Base-by-base conservation (phyloP, 208 protist species). In the Acanthamoeba healyi region DNA sequence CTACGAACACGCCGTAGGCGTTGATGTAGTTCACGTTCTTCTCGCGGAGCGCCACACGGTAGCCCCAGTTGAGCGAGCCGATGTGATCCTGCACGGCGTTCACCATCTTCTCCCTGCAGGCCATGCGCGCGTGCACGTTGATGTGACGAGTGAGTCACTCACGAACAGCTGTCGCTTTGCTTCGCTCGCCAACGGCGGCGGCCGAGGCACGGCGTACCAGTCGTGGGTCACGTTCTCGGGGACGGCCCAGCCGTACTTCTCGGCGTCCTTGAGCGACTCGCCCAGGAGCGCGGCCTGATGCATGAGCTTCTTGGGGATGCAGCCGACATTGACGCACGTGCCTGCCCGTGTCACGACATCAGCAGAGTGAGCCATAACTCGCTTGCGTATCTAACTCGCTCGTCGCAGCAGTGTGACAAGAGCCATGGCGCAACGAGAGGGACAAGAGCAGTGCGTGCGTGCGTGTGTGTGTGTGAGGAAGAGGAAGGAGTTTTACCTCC, bases 261-360 rank as follows among this genome's bases (percentile, higher is more conserved):
- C 26, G 6, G 96, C 94, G 49, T 97, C 95, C 32, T 94, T 51
- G 15, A 98, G 0, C 19, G 26, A 32, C 72, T 97, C 94, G 51
- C 96, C 93, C 22, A 94, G 40, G 5, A 98, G 70, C 17, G 96
- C 95, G 5, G 97, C 96, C 26, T 94, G 74, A 90, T 98, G 98
- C 97, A 98, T 98, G 19, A 98, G 93, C 88, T 98, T 98, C 94
- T 98, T 98, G 19, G 98, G 98, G 32, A 98, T 98, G 90, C 98
- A 98, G 24, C 98, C 98, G 29, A 98, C 98, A 94, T 98, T 98
- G 0, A 98, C 97, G 82, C 97, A 98, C 6, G 95, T 97, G 40
- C 90, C 67, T 81, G 63, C 44, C 15, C 4, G 36, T n/a, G n/a
- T n/a, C n/a, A n/a, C n/a, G n/a, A n/a, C n/a, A n/a, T n/a, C n/a